phyloP scores from a whole-genome alignment of 352 stramenopile species.

The Pythium rishiriense region DNA sequence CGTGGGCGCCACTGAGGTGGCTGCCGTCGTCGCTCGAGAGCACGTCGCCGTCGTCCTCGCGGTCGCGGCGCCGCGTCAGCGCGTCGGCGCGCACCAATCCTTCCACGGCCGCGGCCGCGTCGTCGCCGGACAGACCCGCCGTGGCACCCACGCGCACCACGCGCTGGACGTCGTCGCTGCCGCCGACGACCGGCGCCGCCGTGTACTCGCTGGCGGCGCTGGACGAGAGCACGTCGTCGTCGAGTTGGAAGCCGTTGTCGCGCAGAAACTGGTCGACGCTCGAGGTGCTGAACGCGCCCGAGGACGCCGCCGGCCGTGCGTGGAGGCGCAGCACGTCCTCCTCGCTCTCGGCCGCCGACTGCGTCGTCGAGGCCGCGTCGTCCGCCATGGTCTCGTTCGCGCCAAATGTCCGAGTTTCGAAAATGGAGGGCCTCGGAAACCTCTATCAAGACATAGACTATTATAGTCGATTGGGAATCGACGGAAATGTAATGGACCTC shows the following conservation, averaged over 20 bases:
- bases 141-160: background rate
- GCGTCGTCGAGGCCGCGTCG: slow-evolving; percentile 18
- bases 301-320: slow-evolving; percentile 10
- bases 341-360: slow-evolving; percentile 34
- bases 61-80: slow-evolving; percentile 7
- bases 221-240: slow-evolving; percentile 38
- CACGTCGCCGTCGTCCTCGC: slow-evolving; percentile 18
- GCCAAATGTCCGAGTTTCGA: background rate
- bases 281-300: slow-evolving; percentile 52
- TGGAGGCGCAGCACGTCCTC: slow-evolving; percentile 26
- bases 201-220: slow-evolving; percentile 15
- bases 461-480: background rate
- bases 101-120: slow-evolving; percentile 8
- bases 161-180: background rate
- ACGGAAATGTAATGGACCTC: background rate
- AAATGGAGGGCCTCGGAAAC: slow-evolving; percentile 2
- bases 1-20: slow-evolving; percentile 17
- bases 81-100: slow-evolving; percentile 7
- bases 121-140: background rate
- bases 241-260: slow-evolving; percentile 74
- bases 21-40: slow-evolving; percentile 40
- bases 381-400: background rate
- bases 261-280: slow-evolving; percentile 82
- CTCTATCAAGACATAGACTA: background rate
- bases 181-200: no score